Percentiles rank a stretch among this genome's conserved stretches.
Evolutionary conservation across 257 asterid genomes (phyloP).

Genomic region (Capsicum baccatum): DNA sequence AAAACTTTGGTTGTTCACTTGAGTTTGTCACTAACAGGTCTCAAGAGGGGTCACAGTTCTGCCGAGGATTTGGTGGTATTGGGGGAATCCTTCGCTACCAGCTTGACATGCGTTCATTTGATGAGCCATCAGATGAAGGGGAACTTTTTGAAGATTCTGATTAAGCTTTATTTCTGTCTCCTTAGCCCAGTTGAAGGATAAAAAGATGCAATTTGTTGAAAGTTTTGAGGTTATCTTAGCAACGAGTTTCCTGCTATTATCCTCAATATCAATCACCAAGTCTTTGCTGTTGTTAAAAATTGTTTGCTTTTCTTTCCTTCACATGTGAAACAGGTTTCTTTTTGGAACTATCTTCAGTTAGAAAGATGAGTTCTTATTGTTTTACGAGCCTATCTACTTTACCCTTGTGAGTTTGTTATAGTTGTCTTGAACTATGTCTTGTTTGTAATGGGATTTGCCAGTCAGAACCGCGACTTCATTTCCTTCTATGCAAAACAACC

Average conservation of each 20-base stretch:
- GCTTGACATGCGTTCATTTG: conserved; percentile 54
- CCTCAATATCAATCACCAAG: neutral
- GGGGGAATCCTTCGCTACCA: conserved; percentile 59
- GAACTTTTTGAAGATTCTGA: conserved; percentile 47
- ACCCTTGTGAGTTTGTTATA: neutral
- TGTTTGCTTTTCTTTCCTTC: conserved; percentile 26
- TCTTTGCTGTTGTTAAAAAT: conserved; percentile 20
- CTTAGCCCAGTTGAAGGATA: conserved; percentile 3
- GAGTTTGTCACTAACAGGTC: conserved; percentile 57
- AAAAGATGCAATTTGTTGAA: conserved; percentile 27
- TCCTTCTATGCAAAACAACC: neutral
- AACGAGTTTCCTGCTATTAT: conserved; percentile 6
- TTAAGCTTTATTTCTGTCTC: conserved; percentile 30
- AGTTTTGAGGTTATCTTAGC: conserved; percentile 22
- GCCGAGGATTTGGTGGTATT: conserved; percentile 60
- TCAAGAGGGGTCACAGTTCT: conserved; percentile 57
- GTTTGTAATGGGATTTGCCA: neutral
- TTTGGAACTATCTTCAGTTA: neutral
- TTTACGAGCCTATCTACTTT: conserved; percentile 11
- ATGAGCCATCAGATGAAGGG: conserved; percentile 56
- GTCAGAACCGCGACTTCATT: neutral
- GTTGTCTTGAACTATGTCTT: conserved; percentile 9
- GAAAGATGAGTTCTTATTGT: conserved; percentile 1
- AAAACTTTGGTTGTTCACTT: conserved; percentile 48
- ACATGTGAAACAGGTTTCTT: conserved; percentile 13